Percentiles rank a stretch among this genome's conserved stretches.
These are phyloP conservation scores for Syzygium malaccense DNA, from an alignment of 441 rosid genomes.

Conservation along the genomic window DNA sequence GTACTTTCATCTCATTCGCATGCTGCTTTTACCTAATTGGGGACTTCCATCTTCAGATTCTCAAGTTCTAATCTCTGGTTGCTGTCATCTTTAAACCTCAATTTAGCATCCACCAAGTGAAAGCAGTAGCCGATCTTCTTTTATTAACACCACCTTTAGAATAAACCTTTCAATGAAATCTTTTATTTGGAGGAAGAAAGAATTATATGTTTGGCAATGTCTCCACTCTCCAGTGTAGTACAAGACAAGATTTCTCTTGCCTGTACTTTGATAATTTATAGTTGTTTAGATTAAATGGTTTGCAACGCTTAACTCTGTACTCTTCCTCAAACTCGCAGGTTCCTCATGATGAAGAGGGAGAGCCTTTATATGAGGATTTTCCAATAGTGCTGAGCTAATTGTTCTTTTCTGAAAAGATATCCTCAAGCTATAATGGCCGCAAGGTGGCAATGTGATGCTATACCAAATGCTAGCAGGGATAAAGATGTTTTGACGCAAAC, in stretches of 20 bases:
- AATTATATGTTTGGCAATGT: background rate
- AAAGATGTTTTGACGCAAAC: slow-evolving; percentile 37
- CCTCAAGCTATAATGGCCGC: slow-evolving; percentile 56
- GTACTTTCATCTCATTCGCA: background rate
- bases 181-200: background rate
- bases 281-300: background rate
- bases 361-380: slow-evolving; percentile 83
- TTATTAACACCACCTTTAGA: background rate
- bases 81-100: background rate
- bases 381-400: slow-evolving; percentile 52
- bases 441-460: slow-evolving; percentile 17
- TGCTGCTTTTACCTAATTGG: background rate
- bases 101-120: background rate
- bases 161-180: background rate
- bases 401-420: slow-evolving; percentile 60
- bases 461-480: slow-evolving; percentile 27
- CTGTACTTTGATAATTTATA: background rate
- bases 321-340: slow-evolving; percentile 33
- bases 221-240: background rate
- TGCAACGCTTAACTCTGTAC: background rate
- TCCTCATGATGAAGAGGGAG: slow-evolving; percentile 85
- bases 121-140: background rate
- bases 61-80: background rate
- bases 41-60: background rate
- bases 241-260: background rate